Evolutionary conservation across 805 yeast species (phyloP), one percentile per base, ranked within the genome.

Genomic region (Cyberlindnera saturnus): DNA sequence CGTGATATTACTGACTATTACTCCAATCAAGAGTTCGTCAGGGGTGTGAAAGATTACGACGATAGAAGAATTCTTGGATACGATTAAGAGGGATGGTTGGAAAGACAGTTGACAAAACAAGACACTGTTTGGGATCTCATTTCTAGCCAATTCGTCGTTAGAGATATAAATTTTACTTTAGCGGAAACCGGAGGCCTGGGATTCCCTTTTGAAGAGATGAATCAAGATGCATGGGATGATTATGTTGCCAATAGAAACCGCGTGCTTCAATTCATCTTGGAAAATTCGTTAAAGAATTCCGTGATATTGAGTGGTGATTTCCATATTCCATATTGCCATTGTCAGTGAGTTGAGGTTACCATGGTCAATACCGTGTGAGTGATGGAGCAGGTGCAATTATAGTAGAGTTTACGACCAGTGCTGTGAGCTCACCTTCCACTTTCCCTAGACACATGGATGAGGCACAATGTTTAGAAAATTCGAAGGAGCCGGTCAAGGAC

Each of bases 161-260:
- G 47, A 15, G 40, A 44, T 23, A 43, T 47, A 26, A 38, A 47
- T 36, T 44, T 47, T 29, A 39, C 43, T 3, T 29, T 47, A 9
- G 42, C 47, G 16, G 32, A 40, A 29, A 44, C 49, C 7, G 50
- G 50, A n/a, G 48, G 51, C 4, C 35, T 55, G 19, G 55, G 56
- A 1, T 44, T 19, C 28, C 54, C 56, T 8, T 54, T 50, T 38
- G 44, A 45, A 30, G 42, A 41, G n/a, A 37, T 18, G 29, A 55
- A 56, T 39, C 54, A 52, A 39, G 61, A 55, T 44, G 48, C 53
- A 15, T 56, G 57, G 54, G 61, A 56, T 44, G 61, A 60, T 3
- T 55, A 56, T 34, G 40, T 50, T 35, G 52, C 59, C 14, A 56
- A 55, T 37, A 45, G 59, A 37, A 46, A 49, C 34, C 40, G 61